Percentiles rank a stretch among this genome's conserved stretches.
These are phyloP conservation scores for Apiospora sp. DNA, from an alignment of 2,329 filamentous ascomycete species.

Conservation along the genomic window DNA sequence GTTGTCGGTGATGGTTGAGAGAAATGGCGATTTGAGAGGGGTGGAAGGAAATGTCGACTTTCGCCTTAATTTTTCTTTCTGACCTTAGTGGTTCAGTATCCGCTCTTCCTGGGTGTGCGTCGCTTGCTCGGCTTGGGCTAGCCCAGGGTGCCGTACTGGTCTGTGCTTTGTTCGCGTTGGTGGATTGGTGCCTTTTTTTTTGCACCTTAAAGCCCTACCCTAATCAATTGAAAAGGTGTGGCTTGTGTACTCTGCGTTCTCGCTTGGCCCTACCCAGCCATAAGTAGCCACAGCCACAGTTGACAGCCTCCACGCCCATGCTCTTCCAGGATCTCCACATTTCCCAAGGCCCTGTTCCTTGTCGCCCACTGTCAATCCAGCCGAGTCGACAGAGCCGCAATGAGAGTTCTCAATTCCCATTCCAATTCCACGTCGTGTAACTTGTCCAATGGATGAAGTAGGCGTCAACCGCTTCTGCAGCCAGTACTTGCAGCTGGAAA, in stretches of 20 bases:
- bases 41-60: slow-evolving; percentile 21
- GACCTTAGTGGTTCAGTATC: slow-evolving; percentile 20
- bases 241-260: neutral
- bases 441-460: slow-evolving; percentile 1
- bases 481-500: slow-evolving; percentile 83
- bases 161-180: slow-evolving; percentile 1
- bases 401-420: neutral
- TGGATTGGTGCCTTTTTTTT: slow-evolving; percentile 18
- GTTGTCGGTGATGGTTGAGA: slow-evolving; percentile 26
- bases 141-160: slow-evolving; percentile 7
- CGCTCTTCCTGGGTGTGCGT: slow-evolving; percentile 15
- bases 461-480: slow-evolving; percentile 64
- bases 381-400: neutral
- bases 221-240: neutral
- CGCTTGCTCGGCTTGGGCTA: neutral
- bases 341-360: neutral
- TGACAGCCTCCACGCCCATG: neutral
- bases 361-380: neutral
- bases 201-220: neutral
- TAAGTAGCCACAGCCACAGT: neutral
- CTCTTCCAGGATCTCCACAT: neutral
- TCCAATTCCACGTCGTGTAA: neutral
- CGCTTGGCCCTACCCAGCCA: neutral
- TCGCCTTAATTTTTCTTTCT: slow-evolving; percentile 23
- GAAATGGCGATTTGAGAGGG: slow-evolving; percentile 23